A percentile compares a stretch with the other conserved stretches of the same genome.
phyloP scores from a whole-genome alignment of 371 early-diverging fungal genomes.

The Actinomortierella wolfii region DNA sequence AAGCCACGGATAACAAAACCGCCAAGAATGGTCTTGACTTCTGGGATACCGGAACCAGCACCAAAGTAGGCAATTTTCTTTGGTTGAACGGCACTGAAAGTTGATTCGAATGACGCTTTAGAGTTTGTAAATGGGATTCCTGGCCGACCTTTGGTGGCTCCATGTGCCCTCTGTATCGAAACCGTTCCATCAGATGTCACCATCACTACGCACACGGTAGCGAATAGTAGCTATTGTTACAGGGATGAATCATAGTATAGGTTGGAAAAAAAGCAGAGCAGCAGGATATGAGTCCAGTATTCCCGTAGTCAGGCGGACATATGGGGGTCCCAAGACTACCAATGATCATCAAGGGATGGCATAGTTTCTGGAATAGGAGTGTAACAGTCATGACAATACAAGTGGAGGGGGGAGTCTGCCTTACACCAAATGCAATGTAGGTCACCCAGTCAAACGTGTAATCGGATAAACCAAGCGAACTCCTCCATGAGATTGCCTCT shows the following conservation, averaged over 20 bases:
- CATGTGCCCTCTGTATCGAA: slow-evolving; percentile 38
- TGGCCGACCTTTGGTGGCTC: slow-evolving; percentile 31
- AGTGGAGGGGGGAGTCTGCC: background rate
- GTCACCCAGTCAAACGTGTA: slow-evolving; percentile 45
- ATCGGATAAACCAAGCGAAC: slow-evolving; percentile 12
- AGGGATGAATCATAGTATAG: background rate
- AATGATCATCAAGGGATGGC: no score
- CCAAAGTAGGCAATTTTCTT: slow-evolving; percentile 76
- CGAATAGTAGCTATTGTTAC: slow-evolving; percentile 22
- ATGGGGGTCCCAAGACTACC: no score
- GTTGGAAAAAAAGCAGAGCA: no score
- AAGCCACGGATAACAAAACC: slow-evolving; percentile 85
- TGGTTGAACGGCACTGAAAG: slow-evolving; percentile 53
- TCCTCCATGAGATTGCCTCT: slow-evolving; percentile 19
- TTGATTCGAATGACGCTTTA: slow-evolving; percentile 46
- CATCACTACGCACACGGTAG: slow-evolving; percentile 39
- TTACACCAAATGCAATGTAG: slow-evolving; percentile 42
- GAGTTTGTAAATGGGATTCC: slow-evolving; percentile 18
- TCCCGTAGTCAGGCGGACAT: no score
- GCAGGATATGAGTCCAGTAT: no score
- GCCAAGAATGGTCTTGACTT: slow-evolving; percentile 84
- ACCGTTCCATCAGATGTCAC: slow-evolving; percentile 45
- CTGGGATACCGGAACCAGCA: slow-evolving; percentile 82
- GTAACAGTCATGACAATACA: slow-evolving; percentile 38
- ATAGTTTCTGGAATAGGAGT: no score